Evolutionary conservation across 2,329 filamentous ascomycete genomes (phyloP).

Genomic region (Cercospora sp.): DNA sequence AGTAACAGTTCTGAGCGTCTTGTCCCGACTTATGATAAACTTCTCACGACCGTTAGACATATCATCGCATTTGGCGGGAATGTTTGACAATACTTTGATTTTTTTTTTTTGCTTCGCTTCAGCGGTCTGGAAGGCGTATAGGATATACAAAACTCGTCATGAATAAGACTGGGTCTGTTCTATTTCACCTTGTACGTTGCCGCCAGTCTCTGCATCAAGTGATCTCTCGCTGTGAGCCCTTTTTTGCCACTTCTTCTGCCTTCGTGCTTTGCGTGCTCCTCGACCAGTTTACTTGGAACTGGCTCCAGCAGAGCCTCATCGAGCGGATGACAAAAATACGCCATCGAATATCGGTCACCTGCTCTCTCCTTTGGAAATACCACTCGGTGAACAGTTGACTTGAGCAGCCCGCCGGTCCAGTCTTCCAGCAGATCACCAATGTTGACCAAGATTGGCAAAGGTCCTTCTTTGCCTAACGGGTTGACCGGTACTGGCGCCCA

Average conservation of each 20-base stretch:
- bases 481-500: conserved; percentile 50
- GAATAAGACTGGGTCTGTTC: not conserved
- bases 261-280: conserved; percentile 38
- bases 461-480: conserved; percentile 43
- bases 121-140: not conserved
- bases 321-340: conserved; percentile 64
- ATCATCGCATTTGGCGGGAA: not conserved
- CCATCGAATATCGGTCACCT: conserved; percentile 39
- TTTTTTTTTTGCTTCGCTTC: not conserved
- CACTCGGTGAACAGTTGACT: conserved; percentile 86
- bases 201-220: conserved; percentile 58
- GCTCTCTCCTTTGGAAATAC: conserved; percentile 59
- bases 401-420: conserved; percentile 87
- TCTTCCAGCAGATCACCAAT: conserved; percentile 75
- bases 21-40: not conserved
- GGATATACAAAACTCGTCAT: not conserved
- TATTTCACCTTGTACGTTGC: conserved; percentile 56
- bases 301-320: conserved; percentile 55
- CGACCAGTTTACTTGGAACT: conserved; percentile 56
- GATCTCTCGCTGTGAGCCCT: conserved; percentile 58
- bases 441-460: conserved; percentile 65
- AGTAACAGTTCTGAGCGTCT: not conserved
- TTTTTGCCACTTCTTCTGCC: conserved; percentile 37
- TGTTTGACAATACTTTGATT: not conserved
- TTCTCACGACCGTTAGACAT: not conserved